Base-by-base conservation (phyloP, 345 rosid species). In the Gossypium stocksii region DNA sequence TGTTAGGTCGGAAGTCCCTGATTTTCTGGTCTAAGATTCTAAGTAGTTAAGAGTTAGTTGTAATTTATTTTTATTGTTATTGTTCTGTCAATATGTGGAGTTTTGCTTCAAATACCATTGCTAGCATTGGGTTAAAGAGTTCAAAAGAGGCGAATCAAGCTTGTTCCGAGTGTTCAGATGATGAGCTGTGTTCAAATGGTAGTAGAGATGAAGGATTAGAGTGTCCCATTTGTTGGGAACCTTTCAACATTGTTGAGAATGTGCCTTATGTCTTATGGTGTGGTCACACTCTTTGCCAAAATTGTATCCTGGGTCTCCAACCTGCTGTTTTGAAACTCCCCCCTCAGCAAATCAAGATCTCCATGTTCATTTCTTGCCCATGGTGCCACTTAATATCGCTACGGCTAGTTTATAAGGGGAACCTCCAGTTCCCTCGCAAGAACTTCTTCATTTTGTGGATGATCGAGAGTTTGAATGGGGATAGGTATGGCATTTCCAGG, bases 221-320 rank as follows among this genome's bases (percentile, higher is more conserved):
- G 66, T 89, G 94, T 27, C 94, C 91, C 0, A 82, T 89, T 14
- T 89, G 94, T 77, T 87, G 86, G 80, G 93, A 89, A 76, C 88
- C 88, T 23, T 89, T 89, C 83, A 87, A 89, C 77, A 85, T 89
- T 48, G 91, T 89, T 7, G 93, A 89, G 78, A 89, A 89, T 63
- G 90, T 89, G 79, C 91, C 93, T 3, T 84, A 81, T 75, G 91
- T 87, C 67, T 76, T 87, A 53, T 89, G 89, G 91, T 89, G 93
- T 20, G 93, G 93, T 54, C 93, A 89, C 70, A 83, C 93, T 4
- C 85, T 89, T 23, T 87, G 93, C 41, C 86, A 86, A 80, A 89
- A 85, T 77, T 89, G 93, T 68, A 84, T 89, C 13, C 69, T 87
- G 4, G 90, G 88, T 7, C 89, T 89, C 56, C 93, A 86, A 9